phyloP scores from a whole-genome alignment of 768 basidiomycete genomes.

The Mycena leptocephala region DNA sequence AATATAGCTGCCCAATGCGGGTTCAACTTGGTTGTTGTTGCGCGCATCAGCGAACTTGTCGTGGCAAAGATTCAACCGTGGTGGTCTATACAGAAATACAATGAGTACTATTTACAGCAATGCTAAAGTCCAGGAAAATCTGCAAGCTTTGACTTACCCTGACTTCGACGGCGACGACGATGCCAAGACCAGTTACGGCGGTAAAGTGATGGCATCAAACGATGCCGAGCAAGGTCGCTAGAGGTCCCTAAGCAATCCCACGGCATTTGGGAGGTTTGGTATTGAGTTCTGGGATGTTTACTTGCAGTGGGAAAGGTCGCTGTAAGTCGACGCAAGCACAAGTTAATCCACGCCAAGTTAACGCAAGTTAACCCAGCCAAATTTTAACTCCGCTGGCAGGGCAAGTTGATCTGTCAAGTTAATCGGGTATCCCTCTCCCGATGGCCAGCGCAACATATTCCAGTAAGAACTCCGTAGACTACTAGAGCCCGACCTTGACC shows the following conservation, averaged over 20 bases:
- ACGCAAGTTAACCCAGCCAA: slow-evolving; percentile 10
- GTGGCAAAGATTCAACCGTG: background rate
- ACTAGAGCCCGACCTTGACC: too few relatives aligned
- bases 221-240: background rate
- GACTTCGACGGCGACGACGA: background rate
- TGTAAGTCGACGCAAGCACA: slow-evolving; percentile 3
- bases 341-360: background rate
- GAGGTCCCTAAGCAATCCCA: background rate
- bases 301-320: background rate
- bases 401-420: slow-evolving; percentile 16
- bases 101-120: background rate
- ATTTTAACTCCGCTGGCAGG: slow-evolving; percentile 21
- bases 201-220: background rate
- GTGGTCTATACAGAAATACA: background rate
- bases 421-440: slow-evolving; percentile 13
- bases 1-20: background rate
- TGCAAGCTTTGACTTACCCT: background rate
- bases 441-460: too few relatives aligned
- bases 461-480: too few relatives aligned
- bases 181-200: background rate
- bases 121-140: background rate
- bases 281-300: background rate
- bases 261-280: background rate
- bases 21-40: background rate
- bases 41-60: background rate